Percentiles rank a stretch among this genome's conserved stretches.
Evolutionary conservation across 2,329 filamentous ascomycete species (phyloP).

Genomic region (Diaporthe destruens): DNA sequence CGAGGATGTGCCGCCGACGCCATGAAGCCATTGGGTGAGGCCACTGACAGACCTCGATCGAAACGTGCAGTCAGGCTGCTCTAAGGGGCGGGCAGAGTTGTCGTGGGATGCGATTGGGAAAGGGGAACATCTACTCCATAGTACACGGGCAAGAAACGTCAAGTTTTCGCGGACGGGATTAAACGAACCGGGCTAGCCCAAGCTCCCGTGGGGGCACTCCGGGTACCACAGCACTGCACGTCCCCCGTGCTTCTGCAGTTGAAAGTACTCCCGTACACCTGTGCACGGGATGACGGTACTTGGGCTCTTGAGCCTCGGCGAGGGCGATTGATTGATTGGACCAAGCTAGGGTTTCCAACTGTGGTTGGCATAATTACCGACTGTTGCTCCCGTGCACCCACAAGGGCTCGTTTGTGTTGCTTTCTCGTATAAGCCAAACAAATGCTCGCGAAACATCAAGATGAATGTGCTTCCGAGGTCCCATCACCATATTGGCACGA

Average conservation of each 20-base stretch:
- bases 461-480: background rate
- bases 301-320: conserved; percentile 1
- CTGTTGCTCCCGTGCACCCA: background rate
- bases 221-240: conserved; percentile 12
- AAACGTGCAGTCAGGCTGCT: background rate
- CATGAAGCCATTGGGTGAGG: conserved; percentile 42
- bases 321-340: conserved; percentile 1
- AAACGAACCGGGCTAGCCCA: conserved; percentile 18
- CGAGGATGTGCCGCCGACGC: conserved; percentile 39
- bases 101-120: background rate
- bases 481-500: background rate
- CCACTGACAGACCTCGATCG: conserved; percentile 31
- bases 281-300: too few species aligned
- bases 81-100: background rate
- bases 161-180: conserved; percentile 26
- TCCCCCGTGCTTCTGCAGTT: background rate
- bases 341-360: too few species aligned
- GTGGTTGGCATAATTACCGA: background rate
- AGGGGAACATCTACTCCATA: conserved; percentile 18
- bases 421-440: background rate
- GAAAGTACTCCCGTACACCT: background rate
- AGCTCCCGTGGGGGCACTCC: conserved; percentile 28
- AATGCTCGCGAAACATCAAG: background rate
- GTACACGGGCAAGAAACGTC: background rate
- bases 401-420: background rate